phyloP scores from a whole-genome alignment of 176 grass and related monocot genomes.

The Cymbopogon citratus region DNA sequence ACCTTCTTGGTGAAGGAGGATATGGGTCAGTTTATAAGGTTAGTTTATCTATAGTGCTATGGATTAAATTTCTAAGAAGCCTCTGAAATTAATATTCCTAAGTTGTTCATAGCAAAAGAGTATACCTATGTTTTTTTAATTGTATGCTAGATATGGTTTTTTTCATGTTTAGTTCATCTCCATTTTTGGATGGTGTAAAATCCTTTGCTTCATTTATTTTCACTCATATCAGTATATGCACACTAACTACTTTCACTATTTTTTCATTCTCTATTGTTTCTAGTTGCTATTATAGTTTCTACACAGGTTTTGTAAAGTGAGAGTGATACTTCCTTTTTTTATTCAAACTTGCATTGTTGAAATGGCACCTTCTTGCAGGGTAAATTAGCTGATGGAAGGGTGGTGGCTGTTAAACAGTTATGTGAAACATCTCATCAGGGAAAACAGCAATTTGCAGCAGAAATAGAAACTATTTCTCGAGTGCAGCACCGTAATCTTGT shows the following conservation, averaged over 20 bases:
- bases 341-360: no score
- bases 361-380: conserved; percentile 35
- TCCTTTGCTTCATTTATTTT: background rate
- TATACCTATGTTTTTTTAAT: background rate
- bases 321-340: no score
- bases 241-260: background rate
- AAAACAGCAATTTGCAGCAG: conserved; percentile 65
- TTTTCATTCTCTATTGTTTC: background rate
- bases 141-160: background rate
- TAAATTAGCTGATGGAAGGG: conserved; percentile 60
- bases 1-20: conserved; percentile 79
- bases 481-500: conserved; percentile 86
- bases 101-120: background rate
- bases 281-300: background rate
- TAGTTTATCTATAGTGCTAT: background rate
- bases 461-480: conserved; percentile 66
- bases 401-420: conserved; percentile 73
- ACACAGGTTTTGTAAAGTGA: background rate
- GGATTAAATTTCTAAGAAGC: background rate
- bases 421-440: conserved; percentile 69
- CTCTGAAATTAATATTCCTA: conserved; percentile 6
- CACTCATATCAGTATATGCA: conserved; percentile 4
- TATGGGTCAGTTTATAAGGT: conserved; percentile 86
- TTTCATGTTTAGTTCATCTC: background rate
- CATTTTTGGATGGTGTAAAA: background rate